These are phyloP conservation scores for Diaporthe ampelina DNA, from an alignment of 2,329 filamentous ascomycete genomes.

Conservation along the genomic window DNA sequence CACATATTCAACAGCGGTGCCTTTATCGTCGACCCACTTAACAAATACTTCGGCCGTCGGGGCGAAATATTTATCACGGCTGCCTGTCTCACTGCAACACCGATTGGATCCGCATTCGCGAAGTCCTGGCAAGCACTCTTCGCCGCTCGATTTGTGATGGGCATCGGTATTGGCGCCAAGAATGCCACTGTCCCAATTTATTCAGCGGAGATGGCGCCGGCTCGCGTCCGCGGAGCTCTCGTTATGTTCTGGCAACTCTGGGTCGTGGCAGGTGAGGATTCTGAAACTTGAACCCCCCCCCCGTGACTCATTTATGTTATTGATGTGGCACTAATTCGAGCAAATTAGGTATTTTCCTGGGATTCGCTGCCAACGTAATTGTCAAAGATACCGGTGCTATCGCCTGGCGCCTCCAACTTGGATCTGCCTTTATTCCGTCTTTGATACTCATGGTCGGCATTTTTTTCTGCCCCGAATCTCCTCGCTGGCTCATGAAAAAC, in stretches of 20 bases:
- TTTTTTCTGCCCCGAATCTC: constrained; percentile 76
- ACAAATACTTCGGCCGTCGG: constrained; percentile 58
- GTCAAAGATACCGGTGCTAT: constrained; percentile 63
- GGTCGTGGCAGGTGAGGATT: constrained; percentile 35
- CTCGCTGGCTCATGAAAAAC: constrained; percentile 78
- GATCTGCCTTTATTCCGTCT: constrained; percentile 72
- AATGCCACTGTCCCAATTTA: constrained; percentile 41
- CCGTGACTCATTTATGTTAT: background rate
- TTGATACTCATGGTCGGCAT: constrained; percentile 72
- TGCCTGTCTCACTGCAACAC: constrained; percentile 77
- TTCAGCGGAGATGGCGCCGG: constrained; percentile 40
- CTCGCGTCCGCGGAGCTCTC: constrained; percentile 39
- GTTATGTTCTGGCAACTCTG: constrained; percentile 42
- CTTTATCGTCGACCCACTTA: constrained; percentile 69
- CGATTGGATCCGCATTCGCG: constrained; percentile 79
- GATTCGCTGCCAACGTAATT: constrained; percentile 72
- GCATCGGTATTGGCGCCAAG: constrained; percentile 41
- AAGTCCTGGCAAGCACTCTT: constrained; percentile 81
- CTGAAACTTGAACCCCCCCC: background rate
- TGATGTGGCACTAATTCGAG: background rate
- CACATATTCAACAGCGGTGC: constrained; percentile 39
- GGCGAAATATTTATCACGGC: constrained; percentile 82
- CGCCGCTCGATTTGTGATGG: constrained; percentile 69
- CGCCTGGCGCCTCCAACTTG: constrained; percentile 74
- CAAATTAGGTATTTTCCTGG: constrained; percentile 65